A percentile compares a stretch with the other conserved stretches of the same genome.
These are phyloP conservation scores for Auriscalpium microsporum DNA, from an alignment of 768 basidiomycete species.

Conservation along the genomic window DNA sequence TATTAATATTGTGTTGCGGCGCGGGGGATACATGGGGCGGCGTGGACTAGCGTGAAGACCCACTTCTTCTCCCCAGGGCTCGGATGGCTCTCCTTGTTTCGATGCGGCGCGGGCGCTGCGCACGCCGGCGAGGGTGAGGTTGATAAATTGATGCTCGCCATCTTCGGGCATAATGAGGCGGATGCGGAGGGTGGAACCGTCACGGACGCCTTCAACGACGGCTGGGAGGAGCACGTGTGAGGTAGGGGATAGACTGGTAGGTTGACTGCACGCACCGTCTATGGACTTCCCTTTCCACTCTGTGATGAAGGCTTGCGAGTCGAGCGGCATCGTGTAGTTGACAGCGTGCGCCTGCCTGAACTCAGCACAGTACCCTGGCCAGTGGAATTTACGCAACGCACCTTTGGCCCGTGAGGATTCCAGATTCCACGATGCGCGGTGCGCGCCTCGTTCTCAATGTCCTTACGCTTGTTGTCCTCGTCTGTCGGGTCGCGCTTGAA, in stretches of 20 bases:
- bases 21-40: not conserved
- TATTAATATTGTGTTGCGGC: not conserved
- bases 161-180: constrained; percentile 76
- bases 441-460: constrained; percentile 71
- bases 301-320: constrained; percentile 80
- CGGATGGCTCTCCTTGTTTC: constrained; percentile 69
- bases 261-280: constrained; percentile 49
- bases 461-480: constrained; percentile 62
- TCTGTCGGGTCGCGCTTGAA: constrained; percentile 75
- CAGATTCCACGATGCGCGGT: constrained; percentile 73
- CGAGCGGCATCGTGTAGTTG: constrained; percentile 80
- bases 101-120: constrained; percentile 62
- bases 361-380: not conserved
- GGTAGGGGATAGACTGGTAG: not conserved
- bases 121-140: constrained; percentile 77
- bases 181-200: constrained; percentile 84
- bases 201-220: constrained; percentile 88
- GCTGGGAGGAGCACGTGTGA: constrained; percentile 34
- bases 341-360: constrained; percentile 55
- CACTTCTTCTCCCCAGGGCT: constrained; percentile 87
- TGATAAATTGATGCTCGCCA: constrained; percentile 84
- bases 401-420: constrained; percentile 76
- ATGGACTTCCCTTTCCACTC: constrained; percentile 90
- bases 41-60: constrained; percentile 13
- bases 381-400: constrained; percentile 17